These are phyloP conservation scores for Colletotrichum sojae DNA, from an alignment of 2,329 filamentous ascomycete genomes.

Conservation along the genomic window DNA sequence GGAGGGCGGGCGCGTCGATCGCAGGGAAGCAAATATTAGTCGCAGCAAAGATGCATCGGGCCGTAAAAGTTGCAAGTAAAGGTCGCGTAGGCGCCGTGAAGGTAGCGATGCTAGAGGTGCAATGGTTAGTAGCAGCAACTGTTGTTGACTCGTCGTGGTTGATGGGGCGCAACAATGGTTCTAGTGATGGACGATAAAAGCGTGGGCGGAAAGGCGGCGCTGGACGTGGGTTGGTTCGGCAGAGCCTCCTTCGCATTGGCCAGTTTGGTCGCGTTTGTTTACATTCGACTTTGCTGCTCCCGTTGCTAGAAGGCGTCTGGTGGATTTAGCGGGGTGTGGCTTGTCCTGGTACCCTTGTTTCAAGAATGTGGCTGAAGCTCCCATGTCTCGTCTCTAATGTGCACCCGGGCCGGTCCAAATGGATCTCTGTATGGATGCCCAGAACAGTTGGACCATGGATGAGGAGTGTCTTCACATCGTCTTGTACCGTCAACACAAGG, in stretches of 20 bases:
- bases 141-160: constrained; percentile 15
- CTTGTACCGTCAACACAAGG: too few species aligned
- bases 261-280: constrained; percentile 42
- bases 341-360: neutral
- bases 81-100: constrained; percentile 8
- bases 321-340: constrained; percentile 41
- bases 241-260: constrained; percentile 31
- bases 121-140: constrained; percentile 14
- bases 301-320: constrained; percentile 38
- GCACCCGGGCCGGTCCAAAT: neutral
- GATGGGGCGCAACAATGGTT: neutral
- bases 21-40: constrained; percentile 34
- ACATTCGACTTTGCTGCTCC: constrained; percentile 38
- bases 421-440: too few species aligned
- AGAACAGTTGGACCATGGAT: too few species aligned
- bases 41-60: constrained; percentile 37
- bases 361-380: neutral
- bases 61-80: neutral
- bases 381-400: neutral
- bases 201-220: constrained; percentile 21
- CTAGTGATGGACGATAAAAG: constrained; percentile 17
- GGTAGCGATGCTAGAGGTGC: constrained; percentile 26
- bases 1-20: constrained; percentile 33
- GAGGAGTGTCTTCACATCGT: too few species aligned
- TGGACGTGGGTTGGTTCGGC: constrained; percentile 21